Percentiles rank a stretch among this genome's conserved stretches.
Evolutionary conservation across 2,329 filamentous ascomycete genomes (phyloP).

Genomic region (Neonectria hederae): DNA sequence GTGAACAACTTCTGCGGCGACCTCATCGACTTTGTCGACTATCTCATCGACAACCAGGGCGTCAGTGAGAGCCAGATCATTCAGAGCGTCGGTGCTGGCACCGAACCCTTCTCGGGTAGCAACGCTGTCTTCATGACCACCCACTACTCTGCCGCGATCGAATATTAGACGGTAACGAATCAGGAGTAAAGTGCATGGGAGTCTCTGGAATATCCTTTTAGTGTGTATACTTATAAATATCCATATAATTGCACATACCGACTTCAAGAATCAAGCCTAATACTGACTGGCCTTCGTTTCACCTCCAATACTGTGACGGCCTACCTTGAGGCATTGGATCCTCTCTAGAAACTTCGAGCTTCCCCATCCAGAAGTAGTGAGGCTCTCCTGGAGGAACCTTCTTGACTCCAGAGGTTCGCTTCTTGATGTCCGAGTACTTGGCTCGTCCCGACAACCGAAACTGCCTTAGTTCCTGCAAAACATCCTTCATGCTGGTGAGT

Average conservation of each 20-base stretch:
- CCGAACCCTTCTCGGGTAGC: slow-evolving; percentile 64
- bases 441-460: slow-evolving; percentile 49
- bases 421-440: slow-evolving; percentile 37
- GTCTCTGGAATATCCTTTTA: neutral
- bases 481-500: slow-evolving; percentile 54
- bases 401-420: neutral
- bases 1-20: slow-evolving; percentile 64
- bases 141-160: slow-evolving; percentile 15
- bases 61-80: slow-evolving; percentile 62
- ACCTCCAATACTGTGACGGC: slow-evolving; percentile 26
- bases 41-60: slow-evolving; percentile 60
- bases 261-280: neutral
- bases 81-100: slow-evolving; percentile 62
- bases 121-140: slow-evolving; percentile 43
- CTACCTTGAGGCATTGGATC: slow-evolving; percentile 27
- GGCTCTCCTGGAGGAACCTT: slow-evolving; percentile 31
- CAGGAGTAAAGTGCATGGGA: neutral
- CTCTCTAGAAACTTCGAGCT: slow-evolving; percentile 44
- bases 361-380: slow-evolving; percentile 52
- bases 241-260: slow-evolving; percentile 1
- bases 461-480: slow-evolving; percentile 52
- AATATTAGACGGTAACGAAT: neutral
- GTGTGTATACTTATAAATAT: slow-evolving; percentile 5
- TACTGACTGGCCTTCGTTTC: neutral
- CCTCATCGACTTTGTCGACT: slow-evolving; percentile 64